A percentile compares a stretch with the other conserved stretches of the same genome.
Evolutionary conservation across 768 basidiomycete genomes (phyloP).

Genomic region (Grammothele lineata): DNA sequence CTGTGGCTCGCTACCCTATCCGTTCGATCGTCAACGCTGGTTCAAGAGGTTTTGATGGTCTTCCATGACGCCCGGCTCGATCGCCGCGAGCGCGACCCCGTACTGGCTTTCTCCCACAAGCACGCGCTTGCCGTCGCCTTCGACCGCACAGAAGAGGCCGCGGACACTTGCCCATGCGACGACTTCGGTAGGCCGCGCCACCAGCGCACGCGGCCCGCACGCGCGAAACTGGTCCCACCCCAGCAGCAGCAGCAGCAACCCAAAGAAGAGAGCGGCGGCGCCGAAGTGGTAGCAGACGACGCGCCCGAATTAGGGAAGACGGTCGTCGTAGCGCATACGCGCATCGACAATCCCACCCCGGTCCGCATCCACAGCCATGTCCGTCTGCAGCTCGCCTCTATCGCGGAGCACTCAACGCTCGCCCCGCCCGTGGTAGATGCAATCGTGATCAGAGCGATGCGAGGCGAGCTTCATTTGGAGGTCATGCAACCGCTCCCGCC

Average conservation of each 20-base stretch:
- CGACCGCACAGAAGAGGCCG: slow-evolving; percentile 64
- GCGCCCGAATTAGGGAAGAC: background rate
- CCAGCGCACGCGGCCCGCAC: slow-evolving; percentile 40
- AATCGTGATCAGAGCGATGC: slow-evolving; percentile 47
- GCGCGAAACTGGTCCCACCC: slow-evolving; percentile 36
- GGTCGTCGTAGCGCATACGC: slow-evolving; percentile 44
- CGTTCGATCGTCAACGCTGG: slow-evolving; percentile 45
- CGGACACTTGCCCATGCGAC: slow-evolving; percentile 62
- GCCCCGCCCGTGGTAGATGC: slow-evolving; percentile 47
- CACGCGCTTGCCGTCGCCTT: slow-evolving; percentile 55
- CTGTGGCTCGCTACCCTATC: slow-evolving; percentile 49
- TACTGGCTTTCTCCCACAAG: slow-evolving; percentile 46
- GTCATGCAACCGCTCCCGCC: slow-evolving; percentile 57
- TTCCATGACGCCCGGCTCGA: slow-evolving; percentile 44
- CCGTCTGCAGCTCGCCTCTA: slow-evolving; percentile 54
- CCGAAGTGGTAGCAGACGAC: background rate
- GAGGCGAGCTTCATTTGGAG: slow-evolving; percentile 52
- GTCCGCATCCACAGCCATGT: slow-evolving; percentile 65
- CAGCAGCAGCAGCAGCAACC: slow-evolving; percentile 26
- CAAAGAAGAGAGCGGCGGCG: background rate
- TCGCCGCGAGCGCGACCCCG: slow-evolving; percentile 19
- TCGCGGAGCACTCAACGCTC: slow-evolving; percentile 24
- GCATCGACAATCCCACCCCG: slow-evolving; percentile 47
- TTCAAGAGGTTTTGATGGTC: slow-evolving; percentile 59
- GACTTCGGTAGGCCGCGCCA: slow-evolving; percentile 50